phyloP scores from a whole-genome alignment of 2,329 filamentous ascomycete species.

The Talaromyces sp. region DNA sequence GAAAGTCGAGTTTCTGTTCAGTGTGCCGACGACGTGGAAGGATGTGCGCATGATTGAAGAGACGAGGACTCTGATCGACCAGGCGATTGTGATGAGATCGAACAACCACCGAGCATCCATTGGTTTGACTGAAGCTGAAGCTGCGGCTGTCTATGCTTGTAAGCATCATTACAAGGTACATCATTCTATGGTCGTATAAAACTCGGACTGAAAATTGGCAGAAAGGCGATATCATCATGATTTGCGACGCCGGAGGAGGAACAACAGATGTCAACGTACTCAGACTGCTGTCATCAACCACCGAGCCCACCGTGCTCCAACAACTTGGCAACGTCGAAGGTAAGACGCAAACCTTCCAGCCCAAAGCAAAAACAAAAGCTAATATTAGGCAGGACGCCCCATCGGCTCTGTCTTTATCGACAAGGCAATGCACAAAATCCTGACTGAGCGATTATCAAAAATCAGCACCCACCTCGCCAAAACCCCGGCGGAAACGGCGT shows the following conservation, averaged over 20 bases:
- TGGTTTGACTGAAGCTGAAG: constrained; percentile 49
- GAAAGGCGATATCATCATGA: constrained; percentile 40
- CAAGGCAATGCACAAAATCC: constrained; percentile 20
- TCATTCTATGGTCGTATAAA: neutral
- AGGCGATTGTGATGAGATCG: constrained; percentile 23
- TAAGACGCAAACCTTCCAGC: neutral
- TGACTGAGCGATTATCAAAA: constrained; percentile 17
- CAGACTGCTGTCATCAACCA: neutral
- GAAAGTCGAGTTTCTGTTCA: constrained; percentile 36
- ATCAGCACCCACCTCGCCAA: constrained; percentile 15
- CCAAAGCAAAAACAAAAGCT: neutral
- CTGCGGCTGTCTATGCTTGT: constrained; percentile 46
- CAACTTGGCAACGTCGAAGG: constrained; percentile 1
- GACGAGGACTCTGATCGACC: constrained; percentile 23
- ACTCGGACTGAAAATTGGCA: neutral
- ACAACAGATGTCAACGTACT: constrained; percentile 25
- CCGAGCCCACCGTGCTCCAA: neutral
- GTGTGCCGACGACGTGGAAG: constrained; percentile 39
- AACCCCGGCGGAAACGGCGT: constrained; percentile 17
- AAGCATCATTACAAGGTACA: constrained; percentile 21
- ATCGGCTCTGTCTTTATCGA: constrained; percentile 35
- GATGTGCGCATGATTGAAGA: constrained; percentile 30
- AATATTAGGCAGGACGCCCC: constrained; percentile 16
- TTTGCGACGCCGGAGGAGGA: constrained; percentile 48
- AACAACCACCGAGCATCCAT: constrained; percentile 35